These are phyloP conservation scores for Tylopilus subfusipes DNA, from an alignment of 768 basidiomycete species.

Conservation along the genomic window DNA sequence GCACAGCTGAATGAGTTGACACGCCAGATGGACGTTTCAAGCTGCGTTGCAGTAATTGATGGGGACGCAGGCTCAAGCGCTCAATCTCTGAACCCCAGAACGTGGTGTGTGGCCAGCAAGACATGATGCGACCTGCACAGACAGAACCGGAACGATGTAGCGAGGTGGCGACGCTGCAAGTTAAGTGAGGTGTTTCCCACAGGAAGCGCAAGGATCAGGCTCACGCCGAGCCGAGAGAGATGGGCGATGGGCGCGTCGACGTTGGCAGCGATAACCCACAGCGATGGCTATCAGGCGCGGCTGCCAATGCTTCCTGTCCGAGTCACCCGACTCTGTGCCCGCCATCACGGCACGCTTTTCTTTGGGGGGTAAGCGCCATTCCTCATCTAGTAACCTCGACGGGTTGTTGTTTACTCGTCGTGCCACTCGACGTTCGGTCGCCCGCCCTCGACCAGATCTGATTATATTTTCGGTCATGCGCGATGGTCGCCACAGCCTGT, in stretches of 20 bases:
- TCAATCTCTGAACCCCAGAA: too few species aligned
- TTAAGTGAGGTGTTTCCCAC: not conserved
- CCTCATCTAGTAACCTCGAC: conserved; percentile 19
- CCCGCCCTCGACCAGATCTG: conserved; percentile 23
- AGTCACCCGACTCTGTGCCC: too few species aligned
- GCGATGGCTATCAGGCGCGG: conserved; percentile 10
- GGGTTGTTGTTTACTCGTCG: conserved; percentile 11
- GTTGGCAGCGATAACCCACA: conserved; percentile 17
- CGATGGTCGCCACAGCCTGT: conserved; percentile 11
- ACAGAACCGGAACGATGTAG: not conserved
- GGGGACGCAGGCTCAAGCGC: too few species aligned
- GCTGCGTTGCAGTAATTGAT: too few species aligned
- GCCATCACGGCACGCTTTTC: conserved; percentile 19
- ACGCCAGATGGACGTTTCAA: too few species aligned
- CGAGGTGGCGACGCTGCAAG: too few species aligned
- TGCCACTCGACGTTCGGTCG: conserved; percentile 22
- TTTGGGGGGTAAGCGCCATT: conserved; percentile 18
- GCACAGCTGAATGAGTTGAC: not conserved
- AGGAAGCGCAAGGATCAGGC: not conserved
- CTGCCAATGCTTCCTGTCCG: conserved; percentile 15
- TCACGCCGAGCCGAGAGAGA: not conserved
- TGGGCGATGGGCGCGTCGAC: conserved; percentile 1
- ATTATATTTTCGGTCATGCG: conserved; percentile 15
- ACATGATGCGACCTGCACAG: not conserved
- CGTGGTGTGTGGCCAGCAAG: not conserved